Conservation (phyloP, 176 grass and related monocot species). For the Carex cristatella region DNA sequence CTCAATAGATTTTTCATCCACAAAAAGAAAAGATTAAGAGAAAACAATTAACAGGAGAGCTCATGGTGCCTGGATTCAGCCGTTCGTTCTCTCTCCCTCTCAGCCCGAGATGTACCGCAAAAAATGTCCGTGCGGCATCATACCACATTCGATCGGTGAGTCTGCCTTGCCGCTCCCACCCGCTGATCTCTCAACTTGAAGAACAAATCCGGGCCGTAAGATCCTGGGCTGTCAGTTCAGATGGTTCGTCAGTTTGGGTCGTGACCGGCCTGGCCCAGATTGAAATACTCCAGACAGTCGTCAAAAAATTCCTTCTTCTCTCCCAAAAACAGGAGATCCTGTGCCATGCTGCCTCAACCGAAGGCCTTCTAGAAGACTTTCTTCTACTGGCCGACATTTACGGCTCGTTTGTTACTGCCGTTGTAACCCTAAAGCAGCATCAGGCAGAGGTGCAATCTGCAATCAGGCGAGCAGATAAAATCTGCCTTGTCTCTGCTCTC, state of each 20-base stretch:
- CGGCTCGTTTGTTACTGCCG: slow-evolving; percentile 44
- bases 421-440: slow-evolving; percentile 41
- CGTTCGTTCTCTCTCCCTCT: slow-evolving; percentile 73
- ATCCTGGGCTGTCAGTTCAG: slow-evolving; percentile 33
- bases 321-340: slow-evolving; percentile 45
- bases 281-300: slow-evolving; percentile 42
- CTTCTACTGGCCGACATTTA: slow-evolving; percentile 69
- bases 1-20: background rate
- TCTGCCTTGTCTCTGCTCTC: slow-evolving; percentile 27
- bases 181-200: slow-evolving; percentile 48
- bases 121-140: background rate
- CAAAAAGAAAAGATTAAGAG: background rate
- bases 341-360: slow-evolving; percentile 5
- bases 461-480: slow-evolving; percentile 41
- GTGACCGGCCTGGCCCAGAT: slow-evolving; percentile 38
- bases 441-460: slow-evolving; percentile 39
- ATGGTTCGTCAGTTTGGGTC: background rate
- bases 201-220: slow-evolving; percentile 46
- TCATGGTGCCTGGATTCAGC: slow-evolving; percentile 49
- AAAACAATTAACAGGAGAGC: background rate
- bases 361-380: slow-evolving; percentile 62
- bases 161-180: slow-evolving; percentile 64
- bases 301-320: slow-evolving; percentile 49
- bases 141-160: slow-evolving; percentile 40
- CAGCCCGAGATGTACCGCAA: slow-evolving; percentile 30